These are phyloP conservation scores for Croton setiger DNA, from an alignment of 441 rosid species.

Conservation along the genomic window DNA sequence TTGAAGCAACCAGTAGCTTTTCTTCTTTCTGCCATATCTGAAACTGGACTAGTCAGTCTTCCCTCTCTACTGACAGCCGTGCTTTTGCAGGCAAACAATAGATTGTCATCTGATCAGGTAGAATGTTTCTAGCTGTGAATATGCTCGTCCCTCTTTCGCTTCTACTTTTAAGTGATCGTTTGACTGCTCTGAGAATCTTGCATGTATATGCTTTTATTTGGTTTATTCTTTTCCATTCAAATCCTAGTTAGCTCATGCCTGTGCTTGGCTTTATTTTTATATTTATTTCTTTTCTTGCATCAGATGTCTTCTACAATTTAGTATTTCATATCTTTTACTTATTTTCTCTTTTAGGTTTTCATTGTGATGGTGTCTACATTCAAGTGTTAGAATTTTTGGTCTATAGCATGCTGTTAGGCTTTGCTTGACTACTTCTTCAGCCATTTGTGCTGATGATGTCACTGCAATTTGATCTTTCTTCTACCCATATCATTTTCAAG, in stretches of 20 bases:
- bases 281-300: not conserved
- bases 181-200: slow-evolving; percentile 12
- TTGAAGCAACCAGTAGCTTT: slow-evolving; percentile 45
- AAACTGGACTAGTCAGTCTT: slow-evolving; percentile 78
- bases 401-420: not conserved
- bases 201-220: not conserved
- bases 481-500: not conserved
- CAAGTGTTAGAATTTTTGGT: not conserved
- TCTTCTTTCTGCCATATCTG: slow-evolving; percentile 70
- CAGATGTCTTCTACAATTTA: not conserved
- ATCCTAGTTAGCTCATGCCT: not conserved
- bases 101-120: slow-evolving; percentile 65
- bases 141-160: not conserved
- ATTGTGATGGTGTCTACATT: not conserved
- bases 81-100: slow-evolving; percentile 70
- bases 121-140: slow-evolving; percentile 10
- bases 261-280: not conserved
- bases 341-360: not conserved
- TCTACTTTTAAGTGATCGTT: slow-evolving; percentile 7
- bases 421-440: not conserved
- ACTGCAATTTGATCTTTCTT: not conserved
- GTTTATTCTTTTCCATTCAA: not conserved
- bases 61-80: slow-evolving; percentile 77
- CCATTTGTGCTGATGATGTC: not conserved
- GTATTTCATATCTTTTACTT: not conserved